phyloP scores from a whole-genome alignment of 2,329 filamentous ascomycete species.

The Aspergillus arachidicola region DNA sequence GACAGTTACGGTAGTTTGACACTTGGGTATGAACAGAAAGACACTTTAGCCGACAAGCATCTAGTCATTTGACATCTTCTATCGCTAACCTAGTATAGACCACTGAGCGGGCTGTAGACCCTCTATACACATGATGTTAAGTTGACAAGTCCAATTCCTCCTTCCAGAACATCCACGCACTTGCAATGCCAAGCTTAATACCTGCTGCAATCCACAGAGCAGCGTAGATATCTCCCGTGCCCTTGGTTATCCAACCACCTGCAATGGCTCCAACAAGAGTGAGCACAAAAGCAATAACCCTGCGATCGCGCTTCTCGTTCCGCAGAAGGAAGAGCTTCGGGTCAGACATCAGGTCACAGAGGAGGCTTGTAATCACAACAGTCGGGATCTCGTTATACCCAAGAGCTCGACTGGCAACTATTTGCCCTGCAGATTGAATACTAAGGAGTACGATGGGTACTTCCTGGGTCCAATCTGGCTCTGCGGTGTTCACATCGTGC shows the following conservation, averaged over 20 bases:
- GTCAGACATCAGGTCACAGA: conserved; percentile 35
- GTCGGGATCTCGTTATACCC: conserved; percentile 36
- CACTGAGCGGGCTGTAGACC: no score
- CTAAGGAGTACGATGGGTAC: conserved; percentile 34
- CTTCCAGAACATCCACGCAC: conserved; percentile 26
- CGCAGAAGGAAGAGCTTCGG: conserved; percentile 29
- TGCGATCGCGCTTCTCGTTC: conserved; percentile 32
- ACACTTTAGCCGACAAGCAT: neutral
- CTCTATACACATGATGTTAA: neutral
- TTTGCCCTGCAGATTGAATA: conserved; percentile 36
- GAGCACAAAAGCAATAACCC: conserved; percentile 29
- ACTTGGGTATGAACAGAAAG: neutral
- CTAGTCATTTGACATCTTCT: neutral
- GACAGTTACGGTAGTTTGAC: neutral
- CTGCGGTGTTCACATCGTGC: neutral
- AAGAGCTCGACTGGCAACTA: conserved; percentile 30
- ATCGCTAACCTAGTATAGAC: neutral
- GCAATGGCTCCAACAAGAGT: conserved; percentile 31
- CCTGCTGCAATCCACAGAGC: conserved; percentile 29
- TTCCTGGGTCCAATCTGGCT: conserved; percentile 26
- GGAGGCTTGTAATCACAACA: conserved; percentile 36
- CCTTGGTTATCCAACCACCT: conserved; percentile 33
- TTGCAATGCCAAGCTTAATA: conserved; percentile 24
- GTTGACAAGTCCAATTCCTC: neutral
- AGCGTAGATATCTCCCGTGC: conserved; percentile 24